Percentiles rank a stretch among this genome's conserved stretches.
phyloP scores from a whole-genome alignment of 768 basidiomycete species.

The Macrolepiota albuminosa region DNA sequence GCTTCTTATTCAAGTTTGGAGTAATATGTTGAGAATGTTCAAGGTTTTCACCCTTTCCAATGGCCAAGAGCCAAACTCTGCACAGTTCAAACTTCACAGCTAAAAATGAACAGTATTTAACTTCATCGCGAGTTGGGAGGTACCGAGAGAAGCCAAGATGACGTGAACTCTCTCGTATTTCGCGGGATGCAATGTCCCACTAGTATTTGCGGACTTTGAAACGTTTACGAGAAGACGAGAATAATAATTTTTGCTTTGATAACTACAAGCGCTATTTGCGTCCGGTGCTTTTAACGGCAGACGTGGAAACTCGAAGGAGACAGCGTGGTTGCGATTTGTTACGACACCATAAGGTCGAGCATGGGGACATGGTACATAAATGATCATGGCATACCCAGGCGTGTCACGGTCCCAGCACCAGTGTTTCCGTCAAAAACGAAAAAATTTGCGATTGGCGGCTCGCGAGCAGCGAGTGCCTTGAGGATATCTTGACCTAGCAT shows the following conservation, averaged over 20 bases:
- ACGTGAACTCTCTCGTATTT: background rate
- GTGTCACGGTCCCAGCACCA: constrained; percentile 68
- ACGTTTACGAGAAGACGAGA: background rate
- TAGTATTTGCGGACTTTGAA: background rate
- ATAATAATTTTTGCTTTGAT: background rate
- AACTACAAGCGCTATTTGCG: background rate
- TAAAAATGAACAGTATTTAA: background rate
- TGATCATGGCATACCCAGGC: constrained; percentile 42
- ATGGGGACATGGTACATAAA: constrained; percentile 7
- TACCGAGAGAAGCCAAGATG: background rate
- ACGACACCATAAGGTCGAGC: background rate
- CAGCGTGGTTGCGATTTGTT: constrained; percentile 1
- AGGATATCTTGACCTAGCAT: constrained; percentile 93
- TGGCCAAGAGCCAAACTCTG: background rate
- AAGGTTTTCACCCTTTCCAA: background rate
- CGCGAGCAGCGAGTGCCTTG: constrained; percentile 84
- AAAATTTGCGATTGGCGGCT: constrained; percentile 91
- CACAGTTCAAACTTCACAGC: background rate
- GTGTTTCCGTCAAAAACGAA: constrained; percentile 83
- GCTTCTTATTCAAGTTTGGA: background rate
- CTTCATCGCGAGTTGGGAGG: background rate
- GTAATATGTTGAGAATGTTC: background rate
- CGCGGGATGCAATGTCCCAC: background rate
- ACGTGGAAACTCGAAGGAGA: constrained; percentile 15
- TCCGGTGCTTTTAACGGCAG: constrained; percentile 13